Evolutionary conservation across 306 rosid species (phyloP).

Genomic region (Vigna reflexopilosa): DNA sequence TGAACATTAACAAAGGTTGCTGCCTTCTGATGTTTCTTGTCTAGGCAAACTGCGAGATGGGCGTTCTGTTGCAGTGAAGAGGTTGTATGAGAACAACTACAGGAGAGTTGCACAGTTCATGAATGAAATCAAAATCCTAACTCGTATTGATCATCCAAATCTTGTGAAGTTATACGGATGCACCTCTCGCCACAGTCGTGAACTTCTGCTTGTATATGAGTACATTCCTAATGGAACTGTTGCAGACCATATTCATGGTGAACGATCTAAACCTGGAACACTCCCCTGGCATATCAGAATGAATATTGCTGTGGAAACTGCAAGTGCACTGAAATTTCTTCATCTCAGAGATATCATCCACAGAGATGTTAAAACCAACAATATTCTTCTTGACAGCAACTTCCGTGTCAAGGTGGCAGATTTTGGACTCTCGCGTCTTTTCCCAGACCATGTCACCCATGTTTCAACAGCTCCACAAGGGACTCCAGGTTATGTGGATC

Average conservation of each 20-base stretch:
- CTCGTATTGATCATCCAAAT: constrained; percentile 66
- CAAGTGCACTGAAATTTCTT: constrained; percentile 77
- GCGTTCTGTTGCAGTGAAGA: constrained; percentile 82
- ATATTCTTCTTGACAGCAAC: constrained; percentile 72
- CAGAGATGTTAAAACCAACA: constrained; percentile 83
- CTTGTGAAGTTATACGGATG: constrained; percentile 85
- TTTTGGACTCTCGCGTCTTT: constrained; percentile 88
- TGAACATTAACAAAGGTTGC: constrained; percentile 20
- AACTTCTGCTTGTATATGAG: constrained; percentile 87
- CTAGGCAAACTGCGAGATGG: constrained; percentile 77
- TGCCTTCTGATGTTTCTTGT: constrained; percentile 33
- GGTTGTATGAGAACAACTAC: constrained; percentile 76
- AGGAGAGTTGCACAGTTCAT: constrained; percentile 84
- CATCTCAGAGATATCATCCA: constrained; percentile 80
- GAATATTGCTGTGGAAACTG: constrained; percentile 81
- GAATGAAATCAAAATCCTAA: constrained; percentile 72
- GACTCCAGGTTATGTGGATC: constrained; percentile 95
- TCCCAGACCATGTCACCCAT: constrained; percentile 70
- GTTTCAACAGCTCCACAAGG: constrained; percentile 93
- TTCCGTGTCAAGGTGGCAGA: constrained; percentile 85
- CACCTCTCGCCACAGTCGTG: constrained; percentile 83
- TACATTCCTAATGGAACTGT: constrained; percentile 83
- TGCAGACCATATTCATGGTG: constrained; percentile 86
- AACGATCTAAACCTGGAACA: constrained; percentile 52
- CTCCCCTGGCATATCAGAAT: constrained; percentile 68